Evolutionary conservation across 257 asterid species (phyloP).

Genomic region (Apocynum venetum): DNA sequence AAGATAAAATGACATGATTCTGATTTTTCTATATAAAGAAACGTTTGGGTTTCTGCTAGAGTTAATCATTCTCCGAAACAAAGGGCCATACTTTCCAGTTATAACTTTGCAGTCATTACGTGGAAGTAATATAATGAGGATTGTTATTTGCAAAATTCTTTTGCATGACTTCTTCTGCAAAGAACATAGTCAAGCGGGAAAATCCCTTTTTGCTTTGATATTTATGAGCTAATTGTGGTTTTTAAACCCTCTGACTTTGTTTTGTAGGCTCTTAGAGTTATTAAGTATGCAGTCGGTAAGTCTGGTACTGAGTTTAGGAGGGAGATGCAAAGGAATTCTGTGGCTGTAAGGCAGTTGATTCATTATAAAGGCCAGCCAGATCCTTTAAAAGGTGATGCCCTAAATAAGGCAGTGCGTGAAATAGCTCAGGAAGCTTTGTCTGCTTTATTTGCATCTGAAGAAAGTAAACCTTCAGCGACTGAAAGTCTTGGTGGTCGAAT

Average conservation of each 20-base stretch:
- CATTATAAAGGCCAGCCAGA: conserved; percentile 95
- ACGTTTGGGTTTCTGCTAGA: neutral
- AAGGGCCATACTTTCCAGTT: neutral
- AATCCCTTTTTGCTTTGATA: neutral
- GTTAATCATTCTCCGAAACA: too few species aligned
- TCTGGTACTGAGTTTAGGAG: conserved; percentile 92
- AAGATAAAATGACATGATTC: neutral
- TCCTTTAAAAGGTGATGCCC: conserved; percentile 90
- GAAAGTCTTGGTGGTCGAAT: conserved; percentile 85
- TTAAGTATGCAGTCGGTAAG: conserved; percentile 91
- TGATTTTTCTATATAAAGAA: neutral
- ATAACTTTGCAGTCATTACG: neutral
- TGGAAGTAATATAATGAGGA: neutral
- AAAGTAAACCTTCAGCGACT: conserved; percentile 54
- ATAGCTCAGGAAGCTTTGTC: conserved; percentile 94
- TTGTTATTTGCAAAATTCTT: neutral
- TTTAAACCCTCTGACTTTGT: neutral
- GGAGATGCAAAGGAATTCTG: conserved; percentile 97
- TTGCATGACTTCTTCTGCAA: neutral
- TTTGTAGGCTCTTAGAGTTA: conserved; percentile 74
- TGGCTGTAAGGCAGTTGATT: conserved; percentile 78
- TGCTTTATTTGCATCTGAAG: conserved; percentile 78
- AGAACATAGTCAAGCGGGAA: neutral
- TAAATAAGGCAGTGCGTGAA: conserved; percentile 95
- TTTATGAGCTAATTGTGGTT: neutral